Conservation (phyloP, 768 basidiomycete species). For the Russula sp. region DNA sequence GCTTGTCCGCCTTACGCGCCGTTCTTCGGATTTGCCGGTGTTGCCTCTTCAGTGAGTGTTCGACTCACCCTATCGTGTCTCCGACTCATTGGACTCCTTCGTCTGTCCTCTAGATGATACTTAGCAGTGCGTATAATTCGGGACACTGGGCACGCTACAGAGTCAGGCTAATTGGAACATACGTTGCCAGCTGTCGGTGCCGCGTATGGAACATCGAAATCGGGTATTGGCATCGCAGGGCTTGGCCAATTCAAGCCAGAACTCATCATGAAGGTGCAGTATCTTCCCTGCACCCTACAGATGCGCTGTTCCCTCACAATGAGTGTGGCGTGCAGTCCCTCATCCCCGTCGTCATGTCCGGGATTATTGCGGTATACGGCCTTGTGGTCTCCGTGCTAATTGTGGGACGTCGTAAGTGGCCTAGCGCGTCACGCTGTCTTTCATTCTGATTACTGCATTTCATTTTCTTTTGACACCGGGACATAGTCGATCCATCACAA, state of each 20-base stretch:
- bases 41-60: slow-evolving; percentile 75
- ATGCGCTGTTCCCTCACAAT: not conserved
- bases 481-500: slow-evolving; percentile 19
- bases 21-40: slow-evolving; percentile 97
- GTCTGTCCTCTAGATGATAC: slow-evolving; percentile 66
- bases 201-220: slow-evolving; percentile 92
- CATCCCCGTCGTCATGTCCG: slow-evolving; percentile 98
- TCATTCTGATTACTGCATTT: not conserved
- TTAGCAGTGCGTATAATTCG: slow-evolving; percentile 67
- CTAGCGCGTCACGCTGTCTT: not conserved
- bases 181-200: slow-evolving; percentile 71
- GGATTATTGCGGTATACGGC: slow-evolving; percentile 99
- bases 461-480: not conserved
- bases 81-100: not conserved
- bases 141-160: no score
- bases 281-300: not conserved
- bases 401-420: slow-evolving; percentile 67
- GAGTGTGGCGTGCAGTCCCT: slow-evolving; percentile 3
- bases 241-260: slow-evolving; percentile 92
- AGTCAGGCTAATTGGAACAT: not conserved
- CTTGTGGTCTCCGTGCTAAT: slow-evolving; percentile 99
- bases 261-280: slow-evolving; percentile 89
- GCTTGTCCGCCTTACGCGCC: slow-evolving; percentile 88
- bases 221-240: slow-evolving; percentile 95
- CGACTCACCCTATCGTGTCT: not conserved